Base-by-base conservation (phyloP, 1,139 yeast species). In the Sugiyamaella xylanicola region DNA sequence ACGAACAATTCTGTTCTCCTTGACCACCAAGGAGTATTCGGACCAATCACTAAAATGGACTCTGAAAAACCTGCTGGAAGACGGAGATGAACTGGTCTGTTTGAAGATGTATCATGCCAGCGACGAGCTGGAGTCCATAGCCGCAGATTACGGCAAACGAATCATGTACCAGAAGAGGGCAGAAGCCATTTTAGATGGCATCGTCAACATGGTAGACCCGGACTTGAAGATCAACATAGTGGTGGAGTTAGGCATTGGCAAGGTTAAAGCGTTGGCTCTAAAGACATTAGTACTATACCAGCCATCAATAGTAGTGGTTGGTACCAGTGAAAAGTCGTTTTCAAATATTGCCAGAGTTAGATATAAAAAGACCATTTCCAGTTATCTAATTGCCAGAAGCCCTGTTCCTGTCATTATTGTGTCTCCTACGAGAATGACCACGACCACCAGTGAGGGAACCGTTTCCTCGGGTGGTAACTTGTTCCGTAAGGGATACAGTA, bases 381-480 rank as follows among this genome's bases (percentile, higher is more conserved):
- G 62, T 43, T 66, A 65, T 56, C 57, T 67, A 16, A 59, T 65
- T 40, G 65, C 65, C 27, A 63, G 63, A 44, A 58, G 65, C 22
- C 67, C 68, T 0, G 68, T 67, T 3, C 70, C 70, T 1, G 68
- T 66, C 20, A 60, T 66, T 22, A 63, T 66, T 16, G 63, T 63
- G 13, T 56, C 64, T 4, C 60, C 62, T 11, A 39, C 53, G n/a
- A 39, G 51, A 17, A 51, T 55, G 55, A 45, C 51, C 16, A 27
- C 47, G 13, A 41, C 36, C 16, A 49, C 41, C 22, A 41, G 25
- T n/a, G 42, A 41, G 19, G 40, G 40, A 2, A 21, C 45, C 16
- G 25, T 40, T 7, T 27, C 52, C 3, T 41, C 52, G 16, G 52
- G 52, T 20, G 52, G 49, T 1, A 32, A 13, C 13, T 35, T 32